Base-by-base conservation (phyloP, 1,284 basidiomycete genomes). In the Xanthoconium separans region DNA sequence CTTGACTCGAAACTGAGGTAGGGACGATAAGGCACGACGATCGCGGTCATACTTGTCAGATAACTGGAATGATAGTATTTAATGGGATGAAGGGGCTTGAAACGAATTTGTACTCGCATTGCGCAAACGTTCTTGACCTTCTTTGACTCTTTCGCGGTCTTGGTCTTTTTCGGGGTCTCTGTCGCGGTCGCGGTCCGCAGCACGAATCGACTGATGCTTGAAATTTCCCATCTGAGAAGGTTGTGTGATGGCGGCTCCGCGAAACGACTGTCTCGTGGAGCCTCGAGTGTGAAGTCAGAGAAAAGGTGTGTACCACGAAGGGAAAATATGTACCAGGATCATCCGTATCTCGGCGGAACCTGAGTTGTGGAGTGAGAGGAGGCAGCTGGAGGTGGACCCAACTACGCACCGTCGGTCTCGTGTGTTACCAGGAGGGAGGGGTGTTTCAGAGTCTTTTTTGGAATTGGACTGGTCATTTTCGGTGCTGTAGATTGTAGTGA, bases 191-290 rank as follows among this genome's bases (percentile, higher is more conserved):
- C 84, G 80, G 66, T 89, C 87, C 53, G 75, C 77, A 34, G 80
- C 77, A 53, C 89, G 87, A 59, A 87, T 72, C 22, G 90, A 88
- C 62, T 91, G 90, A 63, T 92, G 90, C 62, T 90, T 88, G 72
- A 91, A 92, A 66, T 91, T 91, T 50, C 91, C 90, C 89, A 92
- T 92, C 73, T 91, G 89, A 41, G 90, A 90, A 31, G 88, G 87
- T 62, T 92, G 89, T 34, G 87, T 81, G 46, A 88, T 75, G 15
- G 69, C 57, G 13, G 84, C 76, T 20, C 86, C 79, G 34, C 89
- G 83, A 66, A 90, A 91, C 7, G 83, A 79, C 27, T 85, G 80
- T 50, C 89, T 79, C 12, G 81, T 65, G 46, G 83, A 71, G 50
- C 75, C 70, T 72, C 87, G 82, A 41, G 52, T 34, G 41, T 37